phyloP scores from a whole-genome alignment of 2,329 filamentous ascomycete genomes.

The Davidsoniella neocaledoniae region DNA sequence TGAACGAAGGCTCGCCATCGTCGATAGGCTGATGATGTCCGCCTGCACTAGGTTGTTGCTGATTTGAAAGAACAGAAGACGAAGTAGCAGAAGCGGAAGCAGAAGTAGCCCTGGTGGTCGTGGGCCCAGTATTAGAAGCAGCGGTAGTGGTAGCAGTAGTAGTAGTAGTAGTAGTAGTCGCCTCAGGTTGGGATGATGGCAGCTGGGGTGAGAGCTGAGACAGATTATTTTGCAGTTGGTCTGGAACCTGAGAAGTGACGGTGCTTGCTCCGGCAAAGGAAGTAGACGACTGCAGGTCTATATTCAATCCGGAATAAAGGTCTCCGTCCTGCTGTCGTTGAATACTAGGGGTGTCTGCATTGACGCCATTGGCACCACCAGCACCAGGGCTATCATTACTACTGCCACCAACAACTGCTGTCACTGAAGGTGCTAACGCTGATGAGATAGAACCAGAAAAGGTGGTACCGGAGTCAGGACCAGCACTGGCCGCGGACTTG shows the following conservation, averaged over 20 bases:
- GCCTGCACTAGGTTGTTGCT: no score
- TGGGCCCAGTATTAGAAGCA: no score
- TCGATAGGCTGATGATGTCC: no score
- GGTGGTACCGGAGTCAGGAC: background rate
- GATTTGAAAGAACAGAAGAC: no score
- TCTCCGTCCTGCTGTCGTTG: background rate
- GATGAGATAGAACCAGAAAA: no score
- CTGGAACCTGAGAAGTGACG: background rate
- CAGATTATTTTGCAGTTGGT: background rate
- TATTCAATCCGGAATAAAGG: conserved; percentile 4
- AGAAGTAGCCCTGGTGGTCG: no score
- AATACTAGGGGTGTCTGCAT: no score
- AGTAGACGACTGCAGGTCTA: conserved; percentile 5
- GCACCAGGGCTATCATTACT: background rate
- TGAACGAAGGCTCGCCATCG: no score
- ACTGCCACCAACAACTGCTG: no score
- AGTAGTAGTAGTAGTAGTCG: conserved; percentile 17
- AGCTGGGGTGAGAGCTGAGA: no score
- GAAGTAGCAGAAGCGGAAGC: no score
- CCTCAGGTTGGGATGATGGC: conserved; percentile 20
- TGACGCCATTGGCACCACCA: background rate
- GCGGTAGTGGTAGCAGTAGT: conserved; percentile 13
- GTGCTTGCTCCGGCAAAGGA: background rate
- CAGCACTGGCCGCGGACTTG: background rate
- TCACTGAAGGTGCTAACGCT: no score